Base-by-base conservation (phyloP, 768 basidiomycete species). In the Suillus placidus region DNA sequence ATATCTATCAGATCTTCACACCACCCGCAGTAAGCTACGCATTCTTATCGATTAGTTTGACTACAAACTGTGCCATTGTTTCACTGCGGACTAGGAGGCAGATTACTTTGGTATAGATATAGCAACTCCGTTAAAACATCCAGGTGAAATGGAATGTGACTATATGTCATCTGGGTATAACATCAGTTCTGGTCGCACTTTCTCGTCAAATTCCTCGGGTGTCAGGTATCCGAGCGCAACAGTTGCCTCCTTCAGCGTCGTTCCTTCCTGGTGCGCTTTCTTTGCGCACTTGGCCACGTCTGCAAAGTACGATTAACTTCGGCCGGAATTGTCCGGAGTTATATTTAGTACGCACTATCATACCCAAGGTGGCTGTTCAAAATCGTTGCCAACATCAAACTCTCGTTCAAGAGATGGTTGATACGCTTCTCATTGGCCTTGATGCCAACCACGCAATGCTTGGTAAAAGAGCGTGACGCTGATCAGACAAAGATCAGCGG, bases 231-330 rank as follows among this genome's bases (percentile, higher is more conserved):
- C 94, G 42, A 98, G 85, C 23, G 88, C 78, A 55, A 99, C 90
- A 13, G 95, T 95, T 49, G 97, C 95, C 80, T 95, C 92, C 83
- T 97, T 99, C 77, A 99, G 75, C 66, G 97, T 99, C 58, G 90
- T 93, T 34, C 97, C 97, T 80, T 99, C 95, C 78, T 92, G 94
- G 84, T 99, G 97, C n/a, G 97, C 97, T 79, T 99, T 99, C 87
- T 99, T 99, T 35, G 97, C 97, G 73, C 93, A 94, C 80, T 93
- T 95, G 60, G 97, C 97, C 60, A 99, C 97, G 80, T 97, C 95
- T 98, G 74, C 51, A 49, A 67, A 51, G 16, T 30, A 32, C 69
- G 23, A 55, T 60, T 18, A 57, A 57, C 55, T 62, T 45, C 13
- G 10, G 6, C 34, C 71, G 60, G 40, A 23, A 12, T 62, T 37